Evolutionary conservation across 345 rosid genomes (phyloP), one percentile per base, ranked within the genome.

Genomic region (Eucalyptus regnans): DNA sequence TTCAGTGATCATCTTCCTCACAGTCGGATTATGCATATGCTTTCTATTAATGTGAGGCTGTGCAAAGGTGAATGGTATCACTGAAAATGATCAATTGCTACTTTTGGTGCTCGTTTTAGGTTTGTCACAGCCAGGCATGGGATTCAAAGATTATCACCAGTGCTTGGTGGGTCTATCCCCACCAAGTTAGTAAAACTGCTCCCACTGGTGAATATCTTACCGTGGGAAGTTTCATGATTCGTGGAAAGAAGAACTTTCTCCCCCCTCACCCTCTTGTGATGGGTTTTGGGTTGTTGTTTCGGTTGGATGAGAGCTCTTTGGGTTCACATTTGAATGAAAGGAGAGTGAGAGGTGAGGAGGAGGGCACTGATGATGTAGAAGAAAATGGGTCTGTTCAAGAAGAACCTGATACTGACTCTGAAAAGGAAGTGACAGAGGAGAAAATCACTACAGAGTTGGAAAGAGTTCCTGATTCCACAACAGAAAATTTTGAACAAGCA

Each of bases 151-250:
- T 98, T 90, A 96, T 98, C 87, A 97, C 99, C 86, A 97, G 99
- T 87, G 99, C 99, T 89, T 98, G 99, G 99, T 98, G 99, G 99
- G 99, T 98, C 83, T 94, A 96, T 92, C 99, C 99, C 91, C 95
- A 94, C 92, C 99, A 98, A 91, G 99, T 98, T 90, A 98, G 95
- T 93, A 98, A 98, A 96, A 97, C 99, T 90, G 99, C 99, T 90
- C 99, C 99, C 56, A 98, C 99, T 14, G 99, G 99, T 88, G 99
- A 98, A 92, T 98, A 98, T 91, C 99, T 98, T 58, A 98, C 99
- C 3, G 97, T 93, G 84, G 99, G 99, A 80, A 98, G 99, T 95
- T 98, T 97, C 96, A 98, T 98, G 99, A 95, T 98, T 79, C 97
- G 99, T 83, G 99, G 99, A 86, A 98, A 96, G 93, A 98, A 98